Evolutionary conservation across 441 rosid genomes (phyloP), one percentile per base, ranked within the genome.

Genomic region (Croton setiger): DNA sequence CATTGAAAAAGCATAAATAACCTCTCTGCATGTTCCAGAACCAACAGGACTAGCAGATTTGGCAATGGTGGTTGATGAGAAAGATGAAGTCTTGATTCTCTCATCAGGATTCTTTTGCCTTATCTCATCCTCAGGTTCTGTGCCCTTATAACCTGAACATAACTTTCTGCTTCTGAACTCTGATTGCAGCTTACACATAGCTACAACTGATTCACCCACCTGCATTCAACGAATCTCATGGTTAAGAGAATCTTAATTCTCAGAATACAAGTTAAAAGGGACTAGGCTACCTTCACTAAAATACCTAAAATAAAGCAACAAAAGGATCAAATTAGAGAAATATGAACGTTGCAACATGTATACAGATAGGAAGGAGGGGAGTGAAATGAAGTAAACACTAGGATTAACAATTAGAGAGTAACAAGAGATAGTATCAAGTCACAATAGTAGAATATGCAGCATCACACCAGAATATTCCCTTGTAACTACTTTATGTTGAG

Each of bases 171-270:
- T 72, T 69, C 69, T 76, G 63, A 87, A 36, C 64, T 60, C 68
- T 37, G 55, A 44, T 56, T 71, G 78, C 52, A 85, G 62, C 56
- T 53, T 65, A 59, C 64, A 68, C 84, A 83, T 80, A 20, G 69
- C 43, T 14, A 77, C 5, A 71, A 81, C 88, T 66, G 90, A 82
- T 62, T 77, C 81, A 54, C 81, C 76, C 82, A 84, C 77, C 92
- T 85, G 84, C 74, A 78, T 55, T 66, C 45, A 48, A 43, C 54
- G 69, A 64, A 15, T 57, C 55, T 67, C 20, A 69, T 23, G 47
- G 23, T 79, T 44, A 55, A 23, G 53, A 17, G 33, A 56, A 47
- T 31, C 66, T 60, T 63, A 51, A 58, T 53, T 35, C 66, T 54
- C 47, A 51, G 31, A 39, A 39, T 14, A 41, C 20, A 55, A 44